Evolutionary conservation across 768 basidiomycete species (phyloP).

Genomic region (Paxillus rubicundulus): DNA sequence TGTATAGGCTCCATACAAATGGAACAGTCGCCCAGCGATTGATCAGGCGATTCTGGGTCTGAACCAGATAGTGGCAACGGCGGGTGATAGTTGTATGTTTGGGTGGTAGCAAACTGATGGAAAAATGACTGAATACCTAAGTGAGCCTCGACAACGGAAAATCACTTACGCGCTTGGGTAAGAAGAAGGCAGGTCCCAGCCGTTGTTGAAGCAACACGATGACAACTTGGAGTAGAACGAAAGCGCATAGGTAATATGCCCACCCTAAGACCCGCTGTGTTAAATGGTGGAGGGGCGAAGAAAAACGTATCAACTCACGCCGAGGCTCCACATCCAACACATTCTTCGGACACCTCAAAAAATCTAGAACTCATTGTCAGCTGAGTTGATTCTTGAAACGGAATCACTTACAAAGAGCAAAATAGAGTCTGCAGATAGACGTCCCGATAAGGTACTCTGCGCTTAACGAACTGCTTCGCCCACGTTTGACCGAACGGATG

Average conservation of each 20-base stretch:
- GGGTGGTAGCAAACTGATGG: constrained; percentile 53
- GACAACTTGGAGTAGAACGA: constrained; percentile 61
- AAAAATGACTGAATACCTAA: not conserved
- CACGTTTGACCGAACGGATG: constrained; percentile 66
- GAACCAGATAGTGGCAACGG: constrained; percentile 53
- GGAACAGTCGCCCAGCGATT: constrained; percentile 81
- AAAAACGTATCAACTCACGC: constrained; percentile 42
- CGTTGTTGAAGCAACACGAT: constrained; percentile 70
- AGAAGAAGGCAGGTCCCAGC: constrained; percentile 82
- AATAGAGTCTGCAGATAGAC: constrained; percentile 65
- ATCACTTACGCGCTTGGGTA: constrained; percentile 59
- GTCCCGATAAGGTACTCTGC: constrained; percentile 76
- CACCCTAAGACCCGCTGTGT: constrained; percentile 45
- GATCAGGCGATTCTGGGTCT: constrained; percentile 73
- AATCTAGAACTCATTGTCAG: constrained; percentile 50
- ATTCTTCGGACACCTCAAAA: constrained; percentile 79
- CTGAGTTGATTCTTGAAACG: not conserved
- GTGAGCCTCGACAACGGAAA: not conserved
- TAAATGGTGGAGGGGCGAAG: not conserved
- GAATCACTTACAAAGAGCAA: constrained; percentile 65
- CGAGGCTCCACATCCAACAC: constrained; percentile 78
- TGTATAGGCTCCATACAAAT: constrained; percentile 92
- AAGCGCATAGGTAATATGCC: constrained; percentile 56
- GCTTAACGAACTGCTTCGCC: constrained; percentile 65
- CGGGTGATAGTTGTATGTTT: constrained; percentile 85